phyloP scores from a whole-genome alignment of 208 protist genomes.

The Crithidia bombi region DNA sequence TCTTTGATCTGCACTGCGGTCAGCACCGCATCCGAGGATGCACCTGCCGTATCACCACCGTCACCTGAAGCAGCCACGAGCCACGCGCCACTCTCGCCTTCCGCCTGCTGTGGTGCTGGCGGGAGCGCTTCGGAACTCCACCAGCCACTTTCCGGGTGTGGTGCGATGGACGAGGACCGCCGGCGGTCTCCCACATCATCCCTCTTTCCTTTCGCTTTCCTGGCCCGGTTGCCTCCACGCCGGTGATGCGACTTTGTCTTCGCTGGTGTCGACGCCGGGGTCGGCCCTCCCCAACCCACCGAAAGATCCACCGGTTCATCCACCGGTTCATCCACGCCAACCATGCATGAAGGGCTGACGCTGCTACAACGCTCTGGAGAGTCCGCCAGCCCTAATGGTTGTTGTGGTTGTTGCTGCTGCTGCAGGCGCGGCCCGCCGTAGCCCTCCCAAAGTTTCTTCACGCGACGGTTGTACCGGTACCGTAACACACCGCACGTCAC shows the following conservation, averaged over 20 bases:
- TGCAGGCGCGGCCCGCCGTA: background rate
- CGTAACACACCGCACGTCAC: constrained; percentile 14
- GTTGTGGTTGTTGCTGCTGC: background rate
- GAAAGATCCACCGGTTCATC: background rate
- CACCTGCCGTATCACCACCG: background rate
- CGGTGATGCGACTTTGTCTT: background rate
- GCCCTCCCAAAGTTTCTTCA: constrained; percentile 8
- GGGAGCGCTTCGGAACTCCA: background rate
- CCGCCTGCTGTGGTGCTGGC: background rate
- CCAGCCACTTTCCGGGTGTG: background rate
- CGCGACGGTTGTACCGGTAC: background rate
- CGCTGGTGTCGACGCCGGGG: background rate
- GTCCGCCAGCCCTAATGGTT: background rate
- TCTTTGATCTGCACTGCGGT: background rate
- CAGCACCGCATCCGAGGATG: background rate
- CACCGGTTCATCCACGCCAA: background rate
- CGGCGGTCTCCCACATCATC: no score
- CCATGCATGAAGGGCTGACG: background rate
- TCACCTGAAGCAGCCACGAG: no score
- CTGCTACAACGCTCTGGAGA: background rate
- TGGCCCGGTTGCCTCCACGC: background rate
- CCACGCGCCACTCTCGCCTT: no score
- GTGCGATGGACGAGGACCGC: background rate
- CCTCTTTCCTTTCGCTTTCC: background rate
- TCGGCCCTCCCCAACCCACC: background rate